Evolutionary conservation across 2,329 filamentous ascomycete species (phyloP), one percentile per base, ranked within the genome.

Genomic region (Xylaria multiplex): DNA sequence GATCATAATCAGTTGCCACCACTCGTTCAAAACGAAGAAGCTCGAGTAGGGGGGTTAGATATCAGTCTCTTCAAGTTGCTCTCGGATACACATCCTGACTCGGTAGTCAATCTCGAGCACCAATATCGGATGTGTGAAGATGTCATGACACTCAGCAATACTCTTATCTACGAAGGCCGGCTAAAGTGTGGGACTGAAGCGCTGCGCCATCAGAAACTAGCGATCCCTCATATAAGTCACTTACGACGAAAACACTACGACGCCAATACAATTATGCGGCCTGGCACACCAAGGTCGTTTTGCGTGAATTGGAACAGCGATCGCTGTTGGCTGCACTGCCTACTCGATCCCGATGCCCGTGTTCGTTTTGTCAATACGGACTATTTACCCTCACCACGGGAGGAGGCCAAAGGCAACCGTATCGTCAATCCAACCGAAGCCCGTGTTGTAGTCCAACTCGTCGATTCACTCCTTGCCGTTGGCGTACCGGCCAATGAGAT

Each of bases 51-150:
- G 13, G 96, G 96, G 1, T 83, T 99, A 5, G 96, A 99, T 77
- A 86, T 97, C 52, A 97, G 93, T 76, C 84, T 99, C 58, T 99
- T 99, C 85, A 97, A 97, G 77, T 85, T 96, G 3, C 86, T 99
- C 13, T 97, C 93, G 0, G 96, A 98, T 74, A 86, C 87, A 0
- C 94, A 98, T 69, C 94, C 96, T 0, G 83, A 88, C 53, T 93
- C 93, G 0, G 94, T 99, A 2, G 93, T 96, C 68, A 97, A 92
- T 69, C 86, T 99, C 1, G 93, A 96, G 73, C 93, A 97, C 74
- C 96, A 99, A 77, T 99, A 99, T 77, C 93, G 96, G 67, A 99
- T 99, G 96, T 97, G 93, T 74, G 92, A 96, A 71, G 96, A 99
- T 68, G 92, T 99, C 67, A 98, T 98, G 95, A 86, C 90, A 2